Conservation (phyloP, 148 eudicot species). For the Rhododendron henanense region DNA sequence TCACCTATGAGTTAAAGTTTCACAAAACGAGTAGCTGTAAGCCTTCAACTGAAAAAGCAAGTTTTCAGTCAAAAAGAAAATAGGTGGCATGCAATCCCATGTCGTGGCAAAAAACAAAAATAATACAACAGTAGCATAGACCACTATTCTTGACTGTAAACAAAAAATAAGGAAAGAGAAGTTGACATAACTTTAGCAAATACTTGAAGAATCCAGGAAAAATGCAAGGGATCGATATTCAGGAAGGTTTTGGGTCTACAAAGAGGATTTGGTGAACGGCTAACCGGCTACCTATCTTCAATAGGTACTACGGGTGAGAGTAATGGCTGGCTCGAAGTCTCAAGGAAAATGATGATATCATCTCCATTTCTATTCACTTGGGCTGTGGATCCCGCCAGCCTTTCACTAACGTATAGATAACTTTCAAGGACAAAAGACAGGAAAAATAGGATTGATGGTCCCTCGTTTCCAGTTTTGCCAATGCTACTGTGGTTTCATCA, state of each 20-base stretch:
- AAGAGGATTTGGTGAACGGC: not conserved
- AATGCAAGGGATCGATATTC: not conserved
- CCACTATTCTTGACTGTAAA: too few relatives aligned
- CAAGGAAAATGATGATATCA: not conserved
- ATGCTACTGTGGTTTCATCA: not conserved
- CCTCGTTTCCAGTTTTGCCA: not conserved
- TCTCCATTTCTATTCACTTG: not conserved
- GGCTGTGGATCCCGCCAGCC: not conserved
- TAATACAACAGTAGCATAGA: not conserved
- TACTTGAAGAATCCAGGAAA: not conserved
- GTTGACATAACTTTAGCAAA: not conserved
- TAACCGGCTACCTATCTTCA: not conserved
- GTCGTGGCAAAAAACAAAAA: not conserved
- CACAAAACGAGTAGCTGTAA: not conserved
- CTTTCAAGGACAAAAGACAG: not conserved
- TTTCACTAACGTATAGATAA: not conserved
- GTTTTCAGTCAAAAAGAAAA: not conserved
- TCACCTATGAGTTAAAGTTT: conserved; percentile 46
- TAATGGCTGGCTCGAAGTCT: not conserved
- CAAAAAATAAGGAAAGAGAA: not conserved
- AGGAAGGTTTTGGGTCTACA: not conserved
- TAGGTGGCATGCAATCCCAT: not conserved
- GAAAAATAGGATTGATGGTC: not conserved
- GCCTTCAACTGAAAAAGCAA: not conserved
- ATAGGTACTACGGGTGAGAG: not conserved